Base-by-base conservation (phyloP, 805 yeast genomes). In the Candida suzukii region DNA sequence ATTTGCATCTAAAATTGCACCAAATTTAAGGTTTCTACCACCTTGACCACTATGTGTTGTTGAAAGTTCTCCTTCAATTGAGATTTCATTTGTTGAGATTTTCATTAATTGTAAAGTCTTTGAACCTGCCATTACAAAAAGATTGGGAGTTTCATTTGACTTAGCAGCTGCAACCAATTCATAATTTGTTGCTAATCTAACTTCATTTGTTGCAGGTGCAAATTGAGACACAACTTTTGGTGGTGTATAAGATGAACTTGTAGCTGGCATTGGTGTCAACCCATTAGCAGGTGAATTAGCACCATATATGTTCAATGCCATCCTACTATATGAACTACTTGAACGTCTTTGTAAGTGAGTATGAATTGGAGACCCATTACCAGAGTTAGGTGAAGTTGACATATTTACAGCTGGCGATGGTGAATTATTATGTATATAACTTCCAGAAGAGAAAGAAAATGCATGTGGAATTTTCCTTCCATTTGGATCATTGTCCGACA, bases 261-360 rank as follows among this genome's bases (percentile, higher is more conserved):
- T 38, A 19, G 32, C 39, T 7, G 37, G 37, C 21, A 25, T 35
- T 11, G 37, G 37, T 3, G 29, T 12, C 6, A 35, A 14, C 3
- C 24, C 20, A 25, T 14, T 10, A 16, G 37, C 28, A 12, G 58
- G 49, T 17, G 63, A 52, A 26, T 48, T 52, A 7, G 21, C 28
- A 17, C 82, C 82, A 55, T 78, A 78, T 29, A 77, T 74, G 49
- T 76, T 73, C 62, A 74, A 77, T 0, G 83, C 82, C 56, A 78
- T 70, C 36, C 78, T 64, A 4, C 82, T 76, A 44, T 75, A 58
- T 28, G 48, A 51, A 2, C 63, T 63, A 41, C 63, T 57, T 3
- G 58, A 52, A 6, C 37, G 21, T 59, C 47, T 33, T 64, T 46
- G 22, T 51, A 52, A 16, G 48, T 22, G 37, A 7, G 5, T 16